phyloP scores from a whole-genome alignment of 2,329 filamentous ascomycete species.

The Talaromyces piceae region DNA sequence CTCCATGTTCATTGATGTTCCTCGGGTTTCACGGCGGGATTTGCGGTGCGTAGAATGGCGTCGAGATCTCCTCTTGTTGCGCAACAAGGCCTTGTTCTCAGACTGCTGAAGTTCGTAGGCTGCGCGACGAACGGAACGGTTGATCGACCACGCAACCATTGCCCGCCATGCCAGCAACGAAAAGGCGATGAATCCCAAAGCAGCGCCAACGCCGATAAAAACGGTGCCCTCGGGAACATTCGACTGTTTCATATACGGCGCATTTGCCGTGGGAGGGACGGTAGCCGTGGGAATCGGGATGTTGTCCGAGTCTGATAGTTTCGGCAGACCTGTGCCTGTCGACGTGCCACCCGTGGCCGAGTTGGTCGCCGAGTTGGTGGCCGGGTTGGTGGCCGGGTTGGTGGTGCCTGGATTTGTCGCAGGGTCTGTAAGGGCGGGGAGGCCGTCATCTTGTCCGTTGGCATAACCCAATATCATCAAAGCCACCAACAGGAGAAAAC shows the following conservation, averaged over 20 bases:
- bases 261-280: conserved; percentile 74
- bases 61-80: conserved; percentile 27
- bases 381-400: not conserved
- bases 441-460: conserved; percentile 3
- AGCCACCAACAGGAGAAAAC: conserved; percentile 1
- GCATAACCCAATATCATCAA: conserved; percentile 3
- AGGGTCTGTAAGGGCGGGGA: conserved; percentile 12
- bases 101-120: conserved; percentile 64
- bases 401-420: not conserved
- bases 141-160: conserved; percentile 81
- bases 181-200: conserved; percentile 73
- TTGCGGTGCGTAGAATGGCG: conserved; percentile 18
- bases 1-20: conserved; percentile 48
- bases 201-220: conserved; percentile 88
- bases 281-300: conserved; percentile 57
- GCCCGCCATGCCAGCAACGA: conserved; percentile 82
- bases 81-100: conserved; percentile 60
- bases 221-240: conserved; percentile 83
- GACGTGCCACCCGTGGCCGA: not conserved
- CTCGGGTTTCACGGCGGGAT: conserved; percentile 15
- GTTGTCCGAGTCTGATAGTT: not conserved
- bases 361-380: not conserved
- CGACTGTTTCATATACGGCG: conserved; percentile 87
- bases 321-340: conserved; percentile 8
- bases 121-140: conserved; percentile 81